These are phyloP conservation scores for Tetrastigma voinierianum DNA, from an alignment of 164 flowering plant genomes.

Conservation along the genomic window DNA sequence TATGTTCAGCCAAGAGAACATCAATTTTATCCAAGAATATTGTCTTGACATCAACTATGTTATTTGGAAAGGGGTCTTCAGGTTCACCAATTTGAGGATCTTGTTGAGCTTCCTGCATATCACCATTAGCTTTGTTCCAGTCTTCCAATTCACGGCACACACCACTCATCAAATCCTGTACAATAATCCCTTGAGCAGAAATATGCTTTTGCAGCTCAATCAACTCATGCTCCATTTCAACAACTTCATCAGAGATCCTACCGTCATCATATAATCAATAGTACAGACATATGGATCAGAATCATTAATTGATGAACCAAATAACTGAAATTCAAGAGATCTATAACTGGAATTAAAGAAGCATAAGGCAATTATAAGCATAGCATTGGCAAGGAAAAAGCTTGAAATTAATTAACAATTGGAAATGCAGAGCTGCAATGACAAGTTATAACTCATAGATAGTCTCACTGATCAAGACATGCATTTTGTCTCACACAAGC, in stretches of 20 bases:
- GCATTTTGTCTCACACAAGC: too few species aligned
- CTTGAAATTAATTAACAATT: neutral
- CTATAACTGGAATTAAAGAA: neutral
- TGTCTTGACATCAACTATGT: conserved; percentile 34
- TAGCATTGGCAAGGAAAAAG: neutral
- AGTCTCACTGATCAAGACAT: too few species aligned
- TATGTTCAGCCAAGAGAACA: conserved; percentile 85
- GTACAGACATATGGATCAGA: neutral
- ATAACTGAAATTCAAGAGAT: neutral
- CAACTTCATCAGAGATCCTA: conserved; percentile 94
- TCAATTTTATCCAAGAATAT: conserved; percentile 76
- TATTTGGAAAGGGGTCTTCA: conserved; percentile 33
- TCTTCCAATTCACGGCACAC: conserved; percentile 71
- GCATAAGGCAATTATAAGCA: neutral
- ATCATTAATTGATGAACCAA: neutral
- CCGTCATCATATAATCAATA: conserved; percentile 13
- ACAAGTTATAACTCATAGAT: too few species aligned
- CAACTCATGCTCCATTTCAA: conserved; percentile 86
- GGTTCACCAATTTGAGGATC: conserved; percentile 29
- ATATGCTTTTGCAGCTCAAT: conserved; percentile 81
- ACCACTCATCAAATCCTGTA: conserved; percentile 88
- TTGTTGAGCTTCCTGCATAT: conserved; percentile 26
- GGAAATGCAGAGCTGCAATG: too few species aligned
- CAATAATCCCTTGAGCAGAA: conserved; percentile 81
- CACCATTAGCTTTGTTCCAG: conserved; percentile 44